Percentiles rank a stretch among this genome's conserved stretches.
These are phyloP conservation scores for Schizonepeta tenuifolia DNA, from an alignment of 257 asterid genomes.

Conservation along the genomic window DNA sequence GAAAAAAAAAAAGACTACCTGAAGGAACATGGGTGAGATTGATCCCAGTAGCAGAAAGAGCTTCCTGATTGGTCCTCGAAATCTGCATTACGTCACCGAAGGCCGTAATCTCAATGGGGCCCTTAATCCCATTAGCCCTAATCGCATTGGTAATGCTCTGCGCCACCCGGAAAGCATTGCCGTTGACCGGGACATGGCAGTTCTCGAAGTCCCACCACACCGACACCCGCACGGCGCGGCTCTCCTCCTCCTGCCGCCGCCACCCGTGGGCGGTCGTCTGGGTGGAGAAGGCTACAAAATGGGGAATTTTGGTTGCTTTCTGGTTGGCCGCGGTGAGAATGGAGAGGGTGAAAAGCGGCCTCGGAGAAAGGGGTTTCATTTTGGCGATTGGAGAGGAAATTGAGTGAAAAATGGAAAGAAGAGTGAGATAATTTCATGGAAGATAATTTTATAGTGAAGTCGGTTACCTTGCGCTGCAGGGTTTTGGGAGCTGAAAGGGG, in stretches of 20 bases:
- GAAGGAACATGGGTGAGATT: constrained; percentile 78
- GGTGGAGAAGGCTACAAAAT: constrained; percentile 30
- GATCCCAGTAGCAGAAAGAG: constrained; percentile 84
- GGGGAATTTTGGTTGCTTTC: constrained; percentile 30
- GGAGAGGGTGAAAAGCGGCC: constrained; percentile 42
- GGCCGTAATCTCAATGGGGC: constrained; percentile 88
- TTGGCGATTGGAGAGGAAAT: neutral
- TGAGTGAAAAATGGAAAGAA: neutral
- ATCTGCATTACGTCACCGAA: constrained; percentile 87
- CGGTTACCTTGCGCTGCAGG: constrained; percentile 14
- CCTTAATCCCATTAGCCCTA: constrained; percentile 82
- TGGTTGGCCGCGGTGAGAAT: constrained; percentile 35
- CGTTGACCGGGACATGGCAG: constrained; percentile 60
- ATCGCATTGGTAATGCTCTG: constrained; percentile 71
- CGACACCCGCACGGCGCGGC: constrained; percentile 77
- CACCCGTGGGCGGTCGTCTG: constrained; percentile 32
- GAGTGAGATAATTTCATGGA: neutral
- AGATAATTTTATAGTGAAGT: neutral
- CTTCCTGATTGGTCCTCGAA: constrained; percentile 79
- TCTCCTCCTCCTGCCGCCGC: constrained; percentile 75
- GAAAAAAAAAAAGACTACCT: constrained; percentile 41
- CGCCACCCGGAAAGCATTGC: constrained; percentile 65
- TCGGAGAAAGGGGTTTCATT: constrained; percentile 49
- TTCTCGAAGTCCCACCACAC: constrained; percentile 99
- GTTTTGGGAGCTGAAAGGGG: constrained; percentile 3